Base-by-base conservation (phyloP, 1,139 yeast genomes). In the Geotrichum candidum region DNA sequence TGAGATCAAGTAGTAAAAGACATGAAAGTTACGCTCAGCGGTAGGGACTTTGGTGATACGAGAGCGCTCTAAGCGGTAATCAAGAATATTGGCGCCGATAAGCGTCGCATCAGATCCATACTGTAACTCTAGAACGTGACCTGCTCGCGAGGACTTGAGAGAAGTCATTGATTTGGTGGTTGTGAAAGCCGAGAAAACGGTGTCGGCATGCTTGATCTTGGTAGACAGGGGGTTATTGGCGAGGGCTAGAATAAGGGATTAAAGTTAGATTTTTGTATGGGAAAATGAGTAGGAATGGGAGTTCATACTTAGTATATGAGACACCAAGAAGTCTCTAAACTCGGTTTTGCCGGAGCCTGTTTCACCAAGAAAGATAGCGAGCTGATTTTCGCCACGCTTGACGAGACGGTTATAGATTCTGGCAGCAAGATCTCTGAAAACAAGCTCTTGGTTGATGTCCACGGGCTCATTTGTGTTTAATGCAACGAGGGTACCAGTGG, bases 21-120 rank as follows among this genome's bases (percentile, higher is more conserved):
- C 75, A 58, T 77, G 79, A 64, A 73, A 77, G 66, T 77, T 77
- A 51, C 80, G 72, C 66, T 77, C 80, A 29, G 75, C 75, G 2
- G 80, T 76, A 22, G 77, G 78, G 1, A 77, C 76, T n/a, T 69
- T 68, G 11, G 80, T 75, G 60, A 77, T 73, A 18, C 80, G 70
- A 11, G 75, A 69, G 25, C 79, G 68, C 59, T 77, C 79, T n/a
- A 77, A 71, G 15, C 80, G 68, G 65, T 75, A 77, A 61, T 77
- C 77, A 53, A 76, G 66, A 27, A 77, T 65, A 27, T 76, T 73
- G 29, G 77, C 74, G 29, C 80, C 80, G 50, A 76, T 71, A 22
- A 77, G 68, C 3, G 76, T 73, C 13, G 75, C 72, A 56, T 76
- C 77, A 10, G 70, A 56, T 54, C 73, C 74, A 63, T 77, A 77